A percentile compares a stretch with the other conserved stretches of the same genome.
These are phyloP conservation scores for Pseudevernia furfuracea DNA, from an alignment of 495 filamentous ascomycete species.

Conservation along the genomic window DNA sequence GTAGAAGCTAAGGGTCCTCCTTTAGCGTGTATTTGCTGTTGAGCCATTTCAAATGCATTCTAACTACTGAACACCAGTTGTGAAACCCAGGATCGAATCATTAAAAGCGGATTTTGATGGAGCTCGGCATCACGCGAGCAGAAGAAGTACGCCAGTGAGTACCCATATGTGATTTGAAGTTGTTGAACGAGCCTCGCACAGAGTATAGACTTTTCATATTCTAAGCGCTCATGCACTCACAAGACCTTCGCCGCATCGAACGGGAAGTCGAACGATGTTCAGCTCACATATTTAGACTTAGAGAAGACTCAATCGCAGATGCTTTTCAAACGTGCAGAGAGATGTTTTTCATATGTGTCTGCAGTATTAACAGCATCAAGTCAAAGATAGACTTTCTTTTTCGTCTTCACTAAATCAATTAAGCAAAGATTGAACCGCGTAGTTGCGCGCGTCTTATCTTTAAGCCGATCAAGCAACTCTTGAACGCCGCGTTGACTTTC, in stretches of 20 bases:
- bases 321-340: constrained; percentile 15
- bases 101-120: constrained; percentile 22
- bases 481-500: not conserved
- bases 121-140: constrained; percentile 25
- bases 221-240: constrained; percentile 30
- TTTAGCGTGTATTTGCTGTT: constrained; percentile 19
- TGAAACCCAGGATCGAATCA: constrained; percentile 29
- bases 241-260: constrained; percentile 17
- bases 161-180: constrained; percentile 13
- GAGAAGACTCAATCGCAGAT: constrained; percentile 30
- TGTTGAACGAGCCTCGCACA: constrained; percentile 27
- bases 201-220: constrained; percentile 31
- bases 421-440: not conserved
- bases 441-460: not conserved
- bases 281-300: constrained; percentile 20
- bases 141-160: constrained; percentile 27
- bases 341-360: constrained; percentile 3
- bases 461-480: not conserved
- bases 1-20: constrained; percentile 21
- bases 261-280: constrained; percentile 15
- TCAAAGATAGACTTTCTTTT: not conserved
- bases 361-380: constrained; percentile 2
- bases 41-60: constrained; percentile 21
- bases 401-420: not conserved
- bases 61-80: constrained; percentile 21